Evolutionary conservation across 345 rosid genomes (phyloP).

Genomic region (Brassica carinata): DNA sequence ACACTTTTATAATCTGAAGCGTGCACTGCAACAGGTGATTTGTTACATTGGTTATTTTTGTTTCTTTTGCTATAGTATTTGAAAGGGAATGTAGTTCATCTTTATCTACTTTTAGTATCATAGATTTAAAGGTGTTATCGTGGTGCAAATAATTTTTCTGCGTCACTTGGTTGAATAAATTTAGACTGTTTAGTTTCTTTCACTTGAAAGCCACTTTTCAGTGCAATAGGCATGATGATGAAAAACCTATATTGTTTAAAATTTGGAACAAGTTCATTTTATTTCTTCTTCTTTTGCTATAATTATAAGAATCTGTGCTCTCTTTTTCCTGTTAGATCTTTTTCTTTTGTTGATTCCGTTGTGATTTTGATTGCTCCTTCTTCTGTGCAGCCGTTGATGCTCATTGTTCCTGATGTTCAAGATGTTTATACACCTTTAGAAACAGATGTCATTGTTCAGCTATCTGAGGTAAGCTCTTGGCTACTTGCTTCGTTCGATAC

Average conservation of each 20-base stretch:
- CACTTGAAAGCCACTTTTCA: constrained; percentile 3
- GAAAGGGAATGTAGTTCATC: neutral
- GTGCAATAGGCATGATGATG: constrained; percentile 3
- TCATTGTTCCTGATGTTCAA: constrained; percentile 93
- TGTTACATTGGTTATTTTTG: neutral
- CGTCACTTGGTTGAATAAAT: constrained; percentile 3
- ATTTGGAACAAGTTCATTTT: neutral
- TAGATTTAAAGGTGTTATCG: constrained; percentile 11
- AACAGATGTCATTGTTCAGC: constrained; percentile 86
- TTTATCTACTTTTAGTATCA: constrained; percentile 17
- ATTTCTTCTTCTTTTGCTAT: neutral
- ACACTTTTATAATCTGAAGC: constrained; percentile 93
- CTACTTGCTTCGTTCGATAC: constrained; percentile 7
- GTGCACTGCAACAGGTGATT: constrained; percentile 90
- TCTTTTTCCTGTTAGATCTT: constrained; percentile 3
- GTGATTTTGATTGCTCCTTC: constrained; percentile 12
- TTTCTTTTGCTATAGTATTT: constrained; percentile 9
- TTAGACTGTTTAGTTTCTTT: neutral
- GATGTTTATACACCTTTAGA: constrained; percentile 97
- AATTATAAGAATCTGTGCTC: neutral
- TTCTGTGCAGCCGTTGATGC: constrained; percentile 92
- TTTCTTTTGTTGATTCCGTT: neutral
- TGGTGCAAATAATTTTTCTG: constrained; percentile 9
- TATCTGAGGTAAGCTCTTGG: constrained; percentile 73
- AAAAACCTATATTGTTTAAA: neutral